phyloP scores from a whole-genome alignment of 2,329 filamentous ascomycete species.

The Trichothecium sympodiale region DNA sequence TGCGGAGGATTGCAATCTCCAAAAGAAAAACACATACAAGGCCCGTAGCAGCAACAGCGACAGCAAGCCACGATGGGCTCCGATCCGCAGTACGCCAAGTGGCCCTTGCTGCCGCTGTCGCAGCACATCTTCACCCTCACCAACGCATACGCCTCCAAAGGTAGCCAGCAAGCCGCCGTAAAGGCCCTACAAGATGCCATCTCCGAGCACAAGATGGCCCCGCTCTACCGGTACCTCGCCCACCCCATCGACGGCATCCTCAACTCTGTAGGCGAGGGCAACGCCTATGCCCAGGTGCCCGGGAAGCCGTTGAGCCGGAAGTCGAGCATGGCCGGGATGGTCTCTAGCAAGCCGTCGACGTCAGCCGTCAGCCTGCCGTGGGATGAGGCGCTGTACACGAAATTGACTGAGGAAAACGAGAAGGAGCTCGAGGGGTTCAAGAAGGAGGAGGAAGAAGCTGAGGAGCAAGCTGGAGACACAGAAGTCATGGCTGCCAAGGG shows the following conservation, averaged over 20 bases:
- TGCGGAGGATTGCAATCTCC: too few species aligned
- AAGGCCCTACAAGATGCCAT: slow-evolving; percentile 76
- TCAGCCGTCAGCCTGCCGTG: slow-evolving; percentile 64
- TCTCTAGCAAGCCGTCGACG: slow-evolving; percentile 58
- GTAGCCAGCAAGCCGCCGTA: slow-evolving; percentile 57
- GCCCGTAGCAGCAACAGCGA: not conserved
- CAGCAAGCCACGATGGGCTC: slow-evolving; percentile 50
- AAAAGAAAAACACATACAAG: too few species aligned
- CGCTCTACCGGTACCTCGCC: slow-evolving; percentile 74
- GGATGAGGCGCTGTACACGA: slow-evolving; percentile 81
- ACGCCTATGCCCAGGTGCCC: slow-evolving; percentile 32
- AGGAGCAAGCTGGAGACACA: slow-evolving; percentile 91
- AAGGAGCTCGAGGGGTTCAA: slow-evolving; percentile 65
- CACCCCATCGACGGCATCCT: slow-evolving; percentile 74
- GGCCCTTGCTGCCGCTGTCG: slow-evolving; percentile 68
- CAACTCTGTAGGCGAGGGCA: slow-evolving; percentile 60
- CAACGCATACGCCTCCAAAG: slow-evolving; percentile 60
- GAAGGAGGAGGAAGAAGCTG: slow-evolving; percentile 86
- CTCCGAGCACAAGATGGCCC: slow-evolving; percentile 74
- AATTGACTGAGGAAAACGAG: slow-evolving; percentile 66
- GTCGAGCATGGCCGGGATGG: slow-evolving; percentile 61
- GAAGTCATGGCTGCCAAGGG: slow-evolving; percentile 87
- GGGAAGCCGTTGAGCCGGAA: slow-evolving; percentile 55
- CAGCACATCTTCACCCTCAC: slow-evolving; percentile 83
- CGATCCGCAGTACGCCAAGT: slow-evolving; percentile 79